Conservation (phyloP, 371 early-diverging fungal genomes). For the Paramicrosporidium saccamoebae region DNA sequence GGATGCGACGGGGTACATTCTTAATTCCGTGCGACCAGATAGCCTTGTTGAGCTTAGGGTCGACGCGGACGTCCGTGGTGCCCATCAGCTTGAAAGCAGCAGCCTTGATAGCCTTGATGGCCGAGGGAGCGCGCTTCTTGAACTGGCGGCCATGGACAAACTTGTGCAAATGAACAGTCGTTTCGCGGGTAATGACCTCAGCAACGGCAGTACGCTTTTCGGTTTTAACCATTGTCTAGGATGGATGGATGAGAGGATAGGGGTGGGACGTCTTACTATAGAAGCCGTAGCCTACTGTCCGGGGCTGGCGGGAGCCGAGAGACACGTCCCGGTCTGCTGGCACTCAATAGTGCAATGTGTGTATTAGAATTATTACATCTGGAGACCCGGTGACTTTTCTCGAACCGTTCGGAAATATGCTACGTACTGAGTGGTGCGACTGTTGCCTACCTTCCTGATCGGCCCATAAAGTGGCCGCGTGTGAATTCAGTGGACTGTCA, state of each 20-base stretch:
- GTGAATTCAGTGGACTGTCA: constrained; percentile 16
- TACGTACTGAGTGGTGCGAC: no score
- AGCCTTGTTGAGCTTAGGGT: constrained; percentile 36
- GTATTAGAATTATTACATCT: no score
- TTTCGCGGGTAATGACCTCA: constrained; percentile 48
- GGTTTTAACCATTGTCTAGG: no score
- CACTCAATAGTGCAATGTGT: no score
- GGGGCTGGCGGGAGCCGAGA: no score
- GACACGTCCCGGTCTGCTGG: no score
- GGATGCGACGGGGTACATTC: constrained; percentile 60
- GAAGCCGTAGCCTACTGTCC: no score
- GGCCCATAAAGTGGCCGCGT: constrained; percentile 19
- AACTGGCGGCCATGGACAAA: constrained; percentile 19
- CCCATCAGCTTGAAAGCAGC: constrained; percentile 65
- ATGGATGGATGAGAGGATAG: no score
- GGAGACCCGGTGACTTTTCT: no score
- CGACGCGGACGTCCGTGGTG: constrained; percentile 46
- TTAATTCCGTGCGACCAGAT: constrained; percentile 67
- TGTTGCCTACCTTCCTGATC: constrained; percentile 9
- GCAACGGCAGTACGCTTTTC: constrained; percentile 10
- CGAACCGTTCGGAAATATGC: no score
- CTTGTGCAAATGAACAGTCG: constrained; percentile 82
- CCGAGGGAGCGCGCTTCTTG: constrained; percentile 81
- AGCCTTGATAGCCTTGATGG: constrained; percentile 56
- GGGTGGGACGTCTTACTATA: no score